A percentile compares a stretch with the other conserved stretches of the same genome.
Conservation (phyloP, 1,139 yeast species). For the Suhomyces bolitotheri region DNA sequence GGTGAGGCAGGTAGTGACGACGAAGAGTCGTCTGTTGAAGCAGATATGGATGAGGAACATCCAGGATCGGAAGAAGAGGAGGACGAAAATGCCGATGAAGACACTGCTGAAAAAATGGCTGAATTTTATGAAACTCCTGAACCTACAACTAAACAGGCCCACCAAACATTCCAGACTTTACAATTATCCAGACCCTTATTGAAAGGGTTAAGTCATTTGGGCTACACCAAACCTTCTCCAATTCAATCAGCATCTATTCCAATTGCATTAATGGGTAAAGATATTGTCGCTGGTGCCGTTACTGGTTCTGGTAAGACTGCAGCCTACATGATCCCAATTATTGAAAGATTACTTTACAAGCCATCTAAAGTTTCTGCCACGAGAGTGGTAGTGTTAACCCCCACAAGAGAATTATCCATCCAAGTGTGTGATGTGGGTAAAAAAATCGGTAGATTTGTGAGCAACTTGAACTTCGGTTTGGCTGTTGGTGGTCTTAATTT, state of each 20-base stretch:
- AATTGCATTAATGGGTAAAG: constrained; percentile 87
- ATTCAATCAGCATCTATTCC: constrained; percentile 95
- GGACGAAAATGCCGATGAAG: constrained; percentile 43
- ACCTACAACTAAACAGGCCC: constrained; percentile 43
- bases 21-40: constrained; percentile 20
- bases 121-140: constrained; percentile 64
- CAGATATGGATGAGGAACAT: constrained; percentile 28
- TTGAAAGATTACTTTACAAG: constrained; percentile 86
- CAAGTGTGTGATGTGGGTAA: constrained; percentile 94
- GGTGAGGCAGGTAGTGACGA: constrained; percentile 26
- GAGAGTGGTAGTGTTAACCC: constrained; percentile 85
- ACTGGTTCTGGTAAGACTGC: constrained; percentile 99
- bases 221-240: constrained; percentile 86
- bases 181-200: constrained; percentile 87
- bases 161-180: constrained; percentile 70
- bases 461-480: constrained; percentile 77
- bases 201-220: constrained; percentile 76
- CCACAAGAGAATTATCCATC: constrained; percentile 97
- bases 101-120: constrained; percentile 71
- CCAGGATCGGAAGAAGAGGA: constrained; percentile 23
- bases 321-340: constrained; percentile 93
- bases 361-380: constrained; percentile 86
- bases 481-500: constrained; percentile 98
- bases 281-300: constrained; percentile 98
- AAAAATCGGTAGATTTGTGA: constrained; percentile 75